Evolutionary conservation across 2,329 filamentous ascomycete species (phyloP).

Genomic region (Penicillium capsulatum): DNA sequence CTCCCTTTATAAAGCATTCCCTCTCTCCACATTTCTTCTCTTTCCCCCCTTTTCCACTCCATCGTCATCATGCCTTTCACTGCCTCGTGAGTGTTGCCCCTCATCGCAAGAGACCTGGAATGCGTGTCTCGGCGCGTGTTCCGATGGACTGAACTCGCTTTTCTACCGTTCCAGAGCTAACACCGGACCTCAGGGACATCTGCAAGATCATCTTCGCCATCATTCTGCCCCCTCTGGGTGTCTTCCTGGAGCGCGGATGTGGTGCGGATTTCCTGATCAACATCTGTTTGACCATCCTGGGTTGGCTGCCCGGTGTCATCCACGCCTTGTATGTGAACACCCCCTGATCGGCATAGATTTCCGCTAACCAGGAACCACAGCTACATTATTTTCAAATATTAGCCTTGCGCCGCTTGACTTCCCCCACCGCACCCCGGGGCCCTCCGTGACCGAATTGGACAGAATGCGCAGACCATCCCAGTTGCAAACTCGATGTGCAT

Average conservation of each 20-base stretch:
- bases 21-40: slow-evolving; percentile 8
- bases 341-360: not conserved
- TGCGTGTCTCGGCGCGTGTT: too few relatives aligned
- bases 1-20: slow-evolving; percentile 39
- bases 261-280: slow-evolving; percentile 86
- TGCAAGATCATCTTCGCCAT: slow-evolving; percentile 84
- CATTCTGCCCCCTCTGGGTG: slow-evolving; percentile 82
- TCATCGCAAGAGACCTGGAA: too few relatives aligned
- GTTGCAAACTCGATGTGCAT: too few relatives aligned
- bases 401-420: slow-evolving; percentile 32
- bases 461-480: too few relatives aligned
- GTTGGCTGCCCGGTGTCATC: slow-evolving; percentile 78
- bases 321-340: slow-evolving; percentile 69
- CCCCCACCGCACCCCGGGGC: not conserved
- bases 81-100: slow-evolving; percentile 43
- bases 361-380: slow-evolving; percentile 37
- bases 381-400: slow-evolving; percentile 88
- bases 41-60: slow-evolving; percentile 2
- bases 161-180: too few relatives aligned
- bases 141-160: too few relatives aligned
- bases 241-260: slow-evolving; percentile 91
- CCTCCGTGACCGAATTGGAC: not conserved
- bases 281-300: slow-evolving; percentile 77
- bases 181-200: slow-evolving; percentile 55
- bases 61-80: slow-evolving; percentile 49